Evolutionary conservation across 441 rosid species (phyloP).

Genomic region (Dalechampia spathulata): DNA sequence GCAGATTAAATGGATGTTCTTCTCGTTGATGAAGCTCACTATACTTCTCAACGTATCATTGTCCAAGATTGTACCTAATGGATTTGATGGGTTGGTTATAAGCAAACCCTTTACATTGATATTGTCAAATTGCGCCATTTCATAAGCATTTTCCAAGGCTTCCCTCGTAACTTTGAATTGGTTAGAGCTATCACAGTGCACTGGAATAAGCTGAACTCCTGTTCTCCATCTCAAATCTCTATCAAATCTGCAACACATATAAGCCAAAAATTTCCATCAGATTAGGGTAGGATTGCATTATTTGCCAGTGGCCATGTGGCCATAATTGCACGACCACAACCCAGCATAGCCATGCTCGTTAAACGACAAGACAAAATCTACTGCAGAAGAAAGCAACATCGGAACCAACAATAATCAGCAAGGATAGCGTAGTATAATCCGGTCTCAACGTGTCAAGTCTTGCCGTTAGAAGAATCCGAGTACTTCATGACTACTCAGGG

Average conservation of each 20-base stretch:
- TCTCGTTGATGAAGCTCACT: slow-evolving; percentile 61
- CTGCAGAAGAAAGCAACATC: too few relatives aligned
- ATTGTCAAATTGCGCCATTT: slow-evolving; percentile 37
- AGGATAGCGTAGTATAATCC: too few relatives aligned
- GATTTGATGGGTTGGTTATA: slow-evolving; percentile 89
- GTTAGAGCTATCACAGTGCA: slow-evolving; percentile 58
- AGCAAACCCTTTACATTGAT: slow-evolving; percentile 72
- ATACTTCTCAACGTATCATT: slow-evolving; percentile 45
- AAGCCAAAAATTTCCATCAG: background rate
- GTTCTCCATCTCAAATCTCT: slow-evolving; percentile 97
- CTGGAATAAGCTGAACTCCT: slow-evolving; percentile 64
- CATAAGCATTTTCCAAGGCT: slow-evolving; percentile 73
- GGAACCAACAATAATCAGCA: too few relatives aligned
- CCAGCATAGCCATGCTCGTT: too few relatives aligned
- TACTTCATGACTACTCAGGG: too few relatives aligned
- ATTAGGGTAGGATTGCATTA: too few relatives aligned
- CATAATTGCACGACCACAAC: too few relatives aligned
- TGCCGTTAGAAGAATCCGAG: too few relatives aligned
- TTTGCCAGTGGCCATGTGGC: too few relatives aligned
- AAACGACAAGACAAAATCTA: too few relatives aligned
- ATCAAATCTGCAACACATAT: slow-evolving; percentile 78
- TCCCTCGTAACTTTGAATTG: slow-evolving; percentile 58
- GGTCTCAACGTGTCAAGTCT: too few relatives aligned
- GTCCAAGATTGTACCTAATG: slow-evolving; percentile 70
- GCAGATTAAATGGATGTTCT: slow-evolving; percentile 71